Evolutionary conservation across 768 basidiomycete genomes (phyloP).

Genomic region (Cytidiella melzeri): DNA sequence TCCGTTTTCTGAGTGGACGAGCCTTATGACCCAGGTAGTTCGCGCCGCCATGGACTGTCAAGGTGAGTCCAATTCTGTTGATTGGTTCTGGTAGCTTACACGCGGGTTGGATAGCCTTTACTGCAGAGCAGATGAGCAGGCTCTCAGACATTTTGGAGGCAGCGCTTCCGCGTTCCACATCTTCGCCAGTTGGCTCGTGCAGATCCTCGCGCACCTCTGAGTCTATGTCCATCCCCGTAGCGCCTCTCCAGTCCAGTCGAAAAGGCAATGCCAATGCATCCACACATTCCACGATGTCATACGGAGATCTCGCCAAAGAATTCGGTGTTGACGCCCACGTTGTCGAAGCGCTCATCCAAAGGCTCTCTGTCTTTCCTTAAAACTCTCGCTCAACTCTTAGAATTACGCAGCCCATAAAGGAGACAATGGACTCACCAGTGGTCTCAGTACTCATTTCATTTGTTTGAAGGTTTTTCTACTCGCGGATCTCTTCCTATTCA

Average conservation of each 20-base stretch:
- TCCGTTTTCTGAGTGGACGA: constrained; percentile 27
- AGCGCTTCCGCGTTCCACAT: constrained; percentile 19
- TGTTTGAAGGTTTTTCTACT: neutral
- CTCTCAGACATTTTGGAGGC: constrained; percentile 39
- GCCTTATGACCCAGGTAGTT: constrained; percentile 41
- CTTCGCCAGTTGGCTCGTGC: constrained; percentile 13
- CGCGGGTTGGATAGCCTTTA: constrained; percentile 67
- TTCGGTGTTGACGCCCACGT: constrained; percentile 68
- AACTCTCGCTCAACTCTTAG: neutral
- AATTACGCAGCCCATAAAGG: neutral
- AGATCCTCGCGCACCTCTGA: constrained; percentile 6
- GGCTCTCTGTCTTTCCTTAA: constrained; percentile 33
- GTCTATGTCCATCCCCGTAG: neutral
- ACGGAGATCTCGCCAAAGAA: constrained; percentile 58
- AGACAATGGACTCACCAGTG: neutral
- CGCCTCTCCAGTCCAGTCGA: constrained; percentile 8
- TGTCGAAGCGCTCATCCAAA: constrained; percentile 61
- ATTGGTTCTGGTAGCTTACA: no score
- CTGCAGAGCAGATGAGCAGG: constrained; percentile 48
- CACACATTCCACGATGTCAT: constrained; percentile 22
- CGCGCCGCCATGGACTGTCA: constrained; percentile 47
- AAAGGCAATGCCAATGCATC: constrained; percentile 5
- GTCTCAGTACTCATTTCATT: neutral
- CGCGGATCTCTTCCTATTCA: neutral
- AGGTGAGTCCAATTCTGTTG: no score